phyloP scores from a whole-genome alignment of 306 rosid species.

The Sechiopsis laciniata region DNA sequence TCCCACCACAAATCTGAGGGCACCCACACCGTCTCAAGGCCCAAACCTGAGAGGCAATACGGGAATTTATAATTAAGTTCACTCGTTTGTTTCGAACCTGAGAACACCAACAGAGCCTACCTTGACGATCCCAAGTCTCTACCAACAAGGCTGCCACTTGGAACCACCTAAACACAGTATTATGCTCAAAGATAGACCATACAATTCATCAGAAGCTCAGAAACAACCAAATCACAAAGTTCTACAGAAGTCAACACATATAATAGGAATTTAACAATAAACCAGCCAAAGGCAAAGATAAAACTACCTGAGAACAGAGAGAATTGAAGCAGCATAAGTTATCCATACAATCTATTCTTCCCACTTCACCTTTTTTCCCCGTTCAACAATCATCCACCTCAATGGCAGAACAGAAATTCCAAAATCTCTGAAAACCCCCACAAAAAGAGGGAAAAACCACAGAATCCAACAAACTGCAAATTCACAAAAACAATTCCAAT shows the following conservation, averaged over 20 bases:
- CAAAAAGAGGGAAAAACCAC: constrained; percentile 20
- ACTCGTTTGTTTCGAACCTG: too few species aligned
- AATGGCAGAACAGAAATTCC: constrained; percentile 25
- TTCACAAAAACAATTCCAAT: constrained; percentile 30
- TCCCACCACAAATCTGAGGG: too few species aligned
- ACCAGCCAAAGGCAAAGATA: constrained; percentile 23
- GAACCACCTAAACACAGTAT: too few species aligned
- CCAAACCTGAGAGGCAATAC: too few species aligned
- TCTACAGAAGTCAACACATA: constrained; percentile 12
- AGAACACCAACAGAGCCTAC: too few species aligned
- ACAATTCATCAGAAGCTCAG: constrained; percentile 1
- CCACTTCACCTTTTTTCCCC: constrained; percentile 39
- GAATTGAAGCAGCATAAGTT: constrained; percentile 70
- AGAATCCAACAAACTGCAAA: constrained; percentile 24
- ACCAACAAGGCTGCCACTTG: too few species aligned
- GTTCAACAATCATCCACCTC: constrained; percentile 49
- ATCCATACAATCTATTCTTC: constrained; percentile 57
- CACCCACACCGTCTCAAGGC: too few species aligned
- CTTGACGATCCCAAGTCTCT: too few species aligned
- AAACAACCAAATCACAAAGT: neutral
- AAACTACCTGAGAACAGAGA: constrained; percentile 51
- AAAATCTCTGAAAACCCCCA: constrained; percentile 19
- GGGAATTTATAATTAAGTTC: too few species aligned
- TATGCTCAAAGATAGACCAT: neutral
- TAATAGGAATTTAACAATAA: neutral